Evolutionary conservation across 306 rosid species (phyloP), one percentile per base, ranked within the genome.

Genomic region (Ochetophila trinervis): DNA sequence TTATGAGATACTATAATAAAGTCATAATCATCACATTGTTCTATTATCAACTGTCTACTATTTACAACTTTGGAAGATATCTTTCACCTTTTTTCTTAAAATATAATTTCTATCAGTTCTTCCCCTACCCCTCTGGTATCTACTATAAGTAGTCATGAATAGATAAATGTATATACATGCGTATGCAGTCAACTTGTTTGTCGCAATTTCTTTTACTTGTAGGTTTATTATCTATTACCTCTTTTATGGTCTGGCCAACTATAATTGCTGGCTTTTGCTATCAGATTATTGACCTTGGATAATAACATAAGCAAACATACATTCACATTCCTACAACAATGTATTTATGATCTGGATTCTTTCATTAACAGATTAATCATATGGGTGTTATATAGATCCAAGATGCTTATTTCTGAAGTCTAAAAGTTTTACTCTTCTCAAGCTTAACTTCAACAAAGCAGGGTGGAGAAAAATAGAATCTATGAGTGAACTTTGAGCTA

Each of bases 221-320:
- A 66, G 69, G 62, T 37, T 22, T n/a, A 32, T 61, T 23, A 21
- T 32, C 50, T 62, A 23, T 47, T 47, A 17, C 63, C 40, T 50
- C 61, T 48, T 62, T 49, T 27, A 12, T 40, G 66, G 37, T 69
- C 60, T 57, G 47, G 21, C 53, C 65, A 21, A 45, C 61, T 68
- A 60, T 66, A 51, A 17, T 56, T 53, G 24, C 45, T 54, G 47
- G 73, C 70, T 15, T 69, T 69, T 72, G 62, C 72, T 58, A 71
- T 66, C 62, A 67, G 54, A 57, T 62, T 55, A 35, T 45, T 35
- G 21, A 8, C 19, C 23, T 50, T 18, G 21, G 17, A 50, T 50
- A 50, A 15, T 9, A 16, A 19, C 19, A 47, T 10, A 1, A 11
- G 50, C 16, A 49, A 15, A 15, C 9, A 49, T 16, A 7, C 7